Evolutionary conservation across 768 basidiomycete genomes (phyloP).

Genomic region (Leccinellum luteum): DNA sequence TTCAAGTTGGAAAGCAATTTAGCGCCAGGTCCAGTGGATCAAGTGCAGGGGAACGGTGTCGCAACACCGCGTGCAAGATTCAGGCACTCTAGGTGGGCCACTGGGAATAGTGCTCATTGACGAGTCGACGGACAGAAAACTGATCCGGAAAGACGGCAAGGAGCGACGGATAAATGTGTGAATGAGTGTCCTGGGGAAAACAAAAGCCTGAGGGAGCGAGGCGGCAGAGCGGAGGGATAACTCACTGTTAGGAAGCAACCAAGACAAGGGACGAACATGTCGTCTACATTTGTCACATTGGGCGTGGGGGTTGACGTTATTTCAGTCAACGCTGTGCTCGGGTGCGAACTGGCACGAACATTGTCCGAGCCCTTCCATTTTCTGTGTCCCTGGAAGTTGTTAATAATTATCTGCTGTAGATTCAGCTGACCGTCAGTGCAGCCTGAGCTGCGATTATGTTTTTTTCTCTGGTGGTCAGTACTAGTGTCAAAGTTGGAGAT

Average conservation of each 20-base stretch:
- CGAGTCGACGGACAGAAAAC: neutral
- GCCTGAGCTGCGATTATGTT: neutral
- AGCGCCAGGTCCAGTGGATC: neutral
- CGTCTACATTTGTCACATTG: slow-evolving; percentile 4
- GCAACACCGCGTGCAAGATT: slow-evolving; percentile 21
- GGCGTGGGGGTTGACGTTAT: slow-evolving; percentile 16
- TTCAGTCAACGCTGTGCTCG: slow-evolving; percentile 5
- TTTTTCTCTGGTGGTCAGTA: neutral
- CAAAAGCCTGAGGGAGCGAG: neutral
- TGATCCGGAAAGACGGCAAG: neutral
- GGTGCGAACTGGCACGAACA: neutral
- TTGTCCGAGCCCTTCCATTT: neutral
- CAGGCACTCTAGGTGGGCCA: slow-evolving; percentile 1
- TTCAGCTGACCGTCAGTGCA: neutral
- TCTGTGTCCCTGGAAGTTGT: neutral
- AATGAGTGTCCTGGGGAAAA: neutral
- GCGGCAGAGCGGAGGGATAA: slow-evolving; percentile 7
- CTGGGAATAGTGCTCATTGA: slow-evolving; percentile 11
- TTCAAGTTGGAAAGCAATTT: neutral
- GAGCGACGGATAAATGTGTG: neutral
- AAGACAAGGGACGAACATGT: slow-evolving; percentile 3
- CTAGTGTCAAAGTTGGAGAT: neutral
- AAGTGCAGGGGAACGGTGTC: slow-evolving; percentile 3
- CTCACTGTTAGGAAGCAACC: slow-evolving; percentile 3
- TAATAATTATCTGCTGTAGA: neutral